A percentile compares a stretch with the other conserved stretches of the same genome.
Evolutionary conservation across 805 yeast species (phyloP).

Genomic region (Novakomyces olei): DNA sequence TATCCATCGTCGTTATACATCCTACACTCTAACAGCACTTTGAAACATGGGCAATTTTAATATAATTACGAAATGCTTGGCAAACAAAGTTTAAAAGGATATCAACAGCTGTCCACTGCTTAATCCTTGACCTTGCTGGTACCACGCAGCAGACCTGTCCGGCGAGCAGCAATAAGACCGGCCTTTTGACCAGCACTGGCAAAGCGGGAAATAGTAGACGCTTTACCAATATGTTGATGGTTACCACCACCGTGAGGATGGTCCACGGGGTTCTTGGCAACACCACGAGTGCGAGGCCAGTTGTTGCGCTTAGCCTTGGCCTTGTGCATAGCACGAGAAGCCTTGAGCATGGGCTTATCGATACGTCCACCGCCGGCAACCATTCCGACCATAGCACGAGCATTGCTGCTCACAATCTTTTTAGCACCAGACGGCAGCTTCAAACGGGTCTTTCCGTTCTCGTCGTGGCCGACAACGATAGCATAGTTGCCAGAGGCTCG

Average conservation of each 20-base stretch:
- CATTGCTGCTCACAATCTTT: slow-evolving; percentile 84
- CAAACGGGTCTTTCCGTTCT: slow-evolving; percentile 96
- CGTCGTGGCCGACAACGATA: slow-evolving; percentile 98
- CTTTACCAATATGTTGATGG: slow-evolving; percentile 99
- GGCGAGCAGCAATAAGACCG: slow-evolving; percentile 99
- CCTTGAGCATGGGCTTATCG: slow-evolving; percentile 98
- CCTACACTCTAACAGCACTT: no score
- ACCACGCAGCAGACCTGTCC: slow-evolving; percentile 99
- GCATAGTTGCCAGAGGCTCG: slow-evolving; percentile 99
- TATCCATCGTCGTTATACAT: no score
- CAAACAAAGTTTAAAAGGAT: not conserved
- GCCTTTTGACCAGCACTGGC: slow-evolving; percentile 99
- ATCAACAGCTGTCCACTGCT: slow-evolving; percentile 10
- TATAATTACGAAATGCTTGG: not conserved
- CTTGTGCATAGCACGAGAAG: slow-evolving; percentile 99
- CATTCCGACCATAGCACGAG: slow-evolving; percentile 99
- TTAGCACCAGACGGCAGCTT: slow-evolving; percentile 98
- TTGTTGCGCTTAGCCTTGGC: slow-evolving; percentile 99
- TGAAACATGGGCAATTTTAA: no score
- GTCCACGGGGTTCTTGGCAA: slow-evolving; percentile 99
- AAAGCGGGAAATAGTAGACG: slow-evolving; percentile 97
- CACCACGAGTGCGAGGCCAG: slow-evolving; percentile 99
- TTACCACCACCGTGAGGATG: slow-evolving; percentile 99
- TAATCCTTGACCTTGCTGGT: slow-evolving; percentile 80
- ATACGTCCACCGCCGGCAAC: slow-evolving; percentile 99